Percentiles rank a stretch among this genome's conserved stretches.
These are phyloP conservation scores for Dactylellina haptotyla DNA, from an alignment of 2,329 filamentous ascomycete species.

Conservation along the genomic window DNA sequence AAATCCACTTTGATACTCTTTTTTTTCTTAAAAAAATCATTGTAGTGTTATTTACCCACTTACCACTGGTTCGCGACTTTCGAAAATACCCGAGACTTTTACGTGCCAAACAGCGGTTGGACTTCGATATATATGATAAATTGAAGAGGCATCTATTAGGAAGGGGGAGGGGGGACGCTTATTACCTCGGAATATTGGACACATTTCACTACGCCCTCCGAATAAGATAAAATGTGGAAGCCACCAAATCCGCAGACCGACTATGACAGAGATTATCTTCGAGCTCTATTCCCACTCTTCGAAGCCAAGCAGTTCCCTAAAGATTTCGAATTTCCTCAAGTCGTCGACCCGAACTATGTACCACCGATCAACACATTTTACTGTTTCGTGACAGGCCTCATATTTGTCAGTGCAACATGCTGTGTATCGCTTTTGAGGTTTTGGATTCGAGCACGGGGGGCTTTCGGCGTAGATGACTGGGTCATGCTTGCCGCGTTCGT, in stretches of 20 bases:
- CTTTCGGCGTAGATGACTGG: conserved; percentile 37
- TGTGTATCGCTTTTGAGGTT: conserved; percentile 9
- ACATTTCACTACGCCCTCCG: too few species aligned
- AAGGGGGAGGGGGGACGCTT: too few species aligned
- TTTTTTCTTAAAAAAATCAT: too few species aligned
- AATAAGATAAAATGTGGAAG: too few species aligned
- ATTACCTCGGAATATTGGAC: too few species aligned
- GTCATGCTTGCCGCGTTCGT: conserved; percentile 34
- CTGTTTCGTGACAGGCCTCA: conserved; percentile 7
- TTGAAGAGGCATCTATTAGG: too few species aligned
- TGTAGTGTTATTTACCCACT: too few species aligned
- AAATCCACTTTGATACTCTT: too few species aligned
- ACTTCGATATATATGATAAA: too few species aligned
- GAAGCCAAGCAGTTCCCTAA: background rate
- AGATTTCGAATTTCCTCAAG: conserved; percentile 30
- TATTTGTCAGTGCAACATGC: conserved; percentile 13
- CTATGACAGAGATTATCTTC: conserved; percentile 25
- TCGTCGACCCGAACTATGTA: conserved; percentile 23
- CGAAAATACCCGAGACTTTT: too few species aligned
- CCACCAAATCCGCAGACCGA: conserved; percentile 27
- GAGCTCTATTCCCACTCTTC: conserved; percentile 21
- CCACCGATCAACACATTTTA: conserved; percentile 31
- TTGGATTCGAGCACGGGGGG: conserved; percentile 16
- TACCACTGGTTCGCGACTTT: too few species aligned
- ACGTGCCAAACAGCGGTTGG: too few species aligned